Evolutionary conservation across 2,329 filamentous ascomycete genomes (phyloP), one percentile per base, ranked within the genome.

Genomic region (Graphiopsis chlorocephala): DNA sequence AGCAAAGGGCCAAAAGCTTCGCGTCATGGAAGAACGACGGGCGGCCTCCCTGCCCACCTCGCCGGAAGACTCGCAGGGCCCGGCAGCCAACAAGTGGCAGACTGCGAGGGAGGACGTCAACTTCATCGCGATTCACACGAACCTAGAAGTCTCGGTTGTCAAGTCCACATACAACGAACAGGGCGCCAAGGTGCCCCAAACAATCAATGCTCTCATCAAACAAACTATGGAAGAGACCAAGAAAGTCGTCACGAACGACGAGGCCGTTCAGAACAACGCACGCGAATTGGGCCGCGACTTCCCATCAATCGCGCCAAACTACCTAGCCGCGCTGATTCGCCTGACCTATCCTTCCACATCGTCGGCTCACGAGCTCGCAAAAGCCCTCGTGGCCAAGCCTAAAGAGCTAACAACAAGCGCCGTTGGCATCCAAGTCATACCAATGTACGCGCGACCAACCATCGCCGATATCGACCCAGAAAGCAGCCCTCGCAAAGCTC

Each of bases 331-430:
- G 1, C 74, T 90, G 17, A 78, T 89, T 20, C 79, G 78, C 17
- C 76, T 90, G 20, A 84, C 87, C 1, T 76, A 84, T 42, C 85
- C 85, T 20, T 86, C 85, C 2, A 82, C 82, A 0, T 81, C 80
- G 15, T 82, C 84, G 15, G 86, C 87, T 2, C 83, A 83, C 66
- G 87, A 89, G 59, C 75, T 90, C 25, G 86, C 87, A 10, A 80
- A 81, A 67, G 83, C 81, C 2, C 79, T 89, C 67, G 75, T 80
- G 3, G 72, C 77, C 6, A 76, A 74, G 28, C 78, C 79, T 3
- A 38, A 63, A 63, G 33, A 64, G 1, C n/a, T n/a, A n/a, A 55
- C 66, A 59, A 61, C 72, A 52, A 68, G 74, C 0, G 74, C 74
- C 57, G 78, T 81, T 12, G 74, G 80, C 23, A 79, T 84, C 57